These are phyloP conservation scores for Aurifilum marmelostoma DNA, from an alignment of 2,329 filamentous ascomycete species.

Conservation along the genomic window DNA sequence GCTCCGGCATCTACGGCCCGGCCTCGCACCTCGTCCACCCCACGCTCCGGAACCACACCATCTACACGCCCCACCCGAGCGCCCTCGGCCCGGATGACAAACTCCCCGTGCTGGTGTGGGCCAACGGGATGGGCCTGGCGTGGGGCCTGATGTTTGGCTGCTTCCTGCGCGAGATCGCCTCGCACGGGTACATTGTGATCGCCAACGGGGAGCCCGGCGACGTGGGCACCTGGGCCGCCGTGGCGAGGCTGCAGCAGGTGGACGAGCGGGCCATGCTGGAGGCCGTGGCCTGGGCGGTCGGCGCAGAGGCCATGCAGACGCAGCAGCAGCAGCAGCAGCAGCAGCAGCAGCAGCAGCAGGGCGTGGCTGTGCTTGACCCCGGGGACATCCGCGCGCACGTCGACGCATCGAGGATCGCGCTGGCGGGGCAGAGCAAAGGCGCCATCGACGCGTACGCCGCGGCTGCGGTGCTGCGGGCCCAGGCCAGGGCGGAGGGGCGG, in stretches of 20 bases:
- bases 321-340: too few species aligned
- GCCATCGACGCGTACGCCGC: constrained; percentile 14
- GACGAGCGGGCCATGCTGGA: constrained; percentile 7
- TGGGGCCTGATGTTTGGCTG: constrained; percentile 16
- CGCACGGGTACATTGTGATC: constrained; percentile 15
- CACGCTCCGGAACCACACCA: constrained; percentile 11
- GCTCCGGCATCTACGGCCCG: constrained; percentile 9
- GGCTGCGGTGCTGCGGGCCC: neutral
- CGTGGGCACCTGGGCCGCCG: neutral
- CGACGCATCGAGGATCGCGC: constrained; percentile 10
- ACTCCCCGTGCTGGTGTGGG: constrained; percentile 16
- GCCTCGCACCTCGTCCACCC: constrained; percentile 13
- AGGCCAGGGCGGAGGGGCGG: neutral
- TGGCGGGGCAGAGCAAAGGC: constrained; percentile 11
- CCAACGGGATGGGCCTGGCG: constrained; percentile 14
- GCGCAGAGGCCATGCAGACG: neutral
- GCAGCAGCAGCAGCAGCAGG: neutral
- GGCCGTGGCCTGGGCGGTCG: constrained; percentile 10
- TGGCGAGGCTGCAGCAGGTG: constrained; percentile 19
- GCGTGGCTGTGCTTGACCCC: neutral
- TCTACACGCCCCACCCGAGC: constrained; percentile 16
- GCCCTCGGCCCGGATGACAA: constrained; percentile 1
- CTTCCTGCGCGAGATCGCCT: constrained; percentile 15
- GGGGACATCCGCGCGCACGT: constrained; percentile 6
- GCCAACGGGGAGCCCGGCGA: constrained; percentile 11